A percentile compares a stretch with the other conserved stretches of the same genome.
These are phyloP conservation scores for Tetrapyrgos nigripes DNA, from an alignment of 1,284 basidiomycete genomes.

Conservation along the genomic window DNA sequence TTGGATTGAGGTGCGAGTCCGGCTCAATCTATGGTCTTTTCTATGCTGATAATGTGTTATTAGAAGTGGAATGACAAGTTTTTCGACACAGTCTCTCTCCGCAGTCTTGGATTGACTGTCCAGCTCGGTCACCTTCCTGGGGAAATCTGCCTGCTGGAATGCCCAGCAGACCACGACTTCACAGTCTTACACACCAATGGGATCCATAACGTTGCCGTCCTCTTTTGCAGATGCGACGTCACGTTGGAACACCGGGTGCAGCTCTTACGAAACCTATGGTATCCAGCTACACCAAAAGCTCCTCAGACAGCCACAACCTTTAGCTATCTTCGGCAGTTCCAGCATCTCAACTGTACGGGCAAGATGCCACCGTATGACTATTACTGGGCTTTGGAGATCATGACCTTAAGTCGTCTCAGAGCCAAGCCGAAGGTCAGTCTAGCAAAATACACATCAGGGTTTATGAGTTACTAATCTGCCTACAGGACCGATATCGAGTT, in stretches of 20 bases:
- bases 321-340: conserved; percentile 14
- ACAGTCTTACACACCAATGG: conserved; percentile 8
- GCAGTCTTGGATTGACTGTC: conserved; percentile 13
- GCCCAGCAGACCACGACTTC: not conserved
- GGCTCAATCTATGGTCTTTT: not conserved
- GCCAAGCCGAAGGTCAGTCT: not conserved
- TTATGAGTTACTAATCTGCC: no score
- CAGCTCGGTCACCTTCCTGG: conserved; percentile 21
- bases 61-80: conserved; percentile 18
- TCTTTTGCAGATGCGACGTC: conserved; percentile 11
- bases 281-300: conserved; percentile 4
- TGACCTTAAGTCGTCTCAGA: conserved; percentile 5
- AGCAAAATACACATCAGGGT: not conserved
- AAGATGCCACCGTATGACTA: conserved; percentile 16
- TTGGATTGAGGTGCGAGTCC: conserved; percentile 21
- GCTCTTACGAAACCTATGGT: not conserved
- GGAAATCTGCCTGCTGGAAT: not conserved
- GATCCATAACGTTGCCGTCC: conserved; percentile 6
- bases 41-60: not conserved
- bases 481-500: conserved; percentile 22
- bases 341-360: conserved; percentile 16
- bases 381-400: conserved; percentile 13
- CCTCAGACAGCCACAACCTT: conserved; percentile 16
- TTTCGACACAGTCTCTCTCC: conserved; percentile 9
- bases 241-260: not conserved